Evolutionary conservation across 2,329 filamentous ascomycete species (phyloP), one percentile per base, ranked within the genome.

Genomic region (Exophiala aquamarina): DNA sequence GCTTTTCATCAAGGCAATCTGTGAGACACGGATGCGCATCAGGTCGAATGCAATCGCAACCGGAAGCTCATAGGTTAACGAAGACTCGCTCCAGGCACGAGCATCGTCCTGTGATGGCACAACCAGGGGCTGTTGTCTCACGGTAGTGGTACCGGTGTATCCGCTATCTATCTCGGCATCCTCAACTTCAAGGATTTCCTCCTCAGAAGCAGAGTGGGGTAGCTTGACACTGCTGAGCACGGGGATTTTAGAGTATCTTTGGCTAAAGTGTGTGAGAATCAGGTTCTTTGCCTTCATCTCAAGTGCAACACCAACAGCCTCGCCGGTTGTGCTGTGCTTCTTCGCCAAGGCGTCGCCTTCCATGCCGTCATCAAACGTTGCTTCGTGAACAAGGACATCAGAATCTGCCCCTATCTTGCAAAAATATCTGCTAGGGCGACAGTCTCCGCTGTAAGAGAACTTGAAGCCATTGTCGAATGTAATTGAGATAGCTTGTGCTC

Each of bases 391-490:
- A 4, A 96, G 80, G 5, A 98, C 77, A 11, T 92, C 95, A 2
- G 86, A 84, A 52, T 83, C 83, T 36, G 72, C 71, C 36, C 88
- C 94, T 41, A 92, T 86, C 10, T 67, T 58, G 0, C 82, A 81
- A 62, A 98, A 96, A 0, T 70, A 63, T 2, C 70, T 60, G 3
- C 82, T 89, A 0, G 93, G 93, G 5, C 93, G 81, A 65, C 92
- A 97, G 71, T 98, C 93, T 46, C 93, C 93, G 3, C 89, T 95
- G 70, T 95, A 98, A 36, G 89, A 89, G 47, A 95, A 77, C 64
- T 92, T 93, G 65, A 98, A 86, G 14, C 83, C 86, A 1, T 82
- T 81, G 0, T 86, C 80, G 67, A 92, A 92, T 8, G 87, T 87
- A 17, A 97, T 72, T 15, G 84, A 83, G 2, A 86, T 81, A 0